Conservation (phyloP, 2,329 filamentous ascomycete species). For the Capronia americana region DNA sequence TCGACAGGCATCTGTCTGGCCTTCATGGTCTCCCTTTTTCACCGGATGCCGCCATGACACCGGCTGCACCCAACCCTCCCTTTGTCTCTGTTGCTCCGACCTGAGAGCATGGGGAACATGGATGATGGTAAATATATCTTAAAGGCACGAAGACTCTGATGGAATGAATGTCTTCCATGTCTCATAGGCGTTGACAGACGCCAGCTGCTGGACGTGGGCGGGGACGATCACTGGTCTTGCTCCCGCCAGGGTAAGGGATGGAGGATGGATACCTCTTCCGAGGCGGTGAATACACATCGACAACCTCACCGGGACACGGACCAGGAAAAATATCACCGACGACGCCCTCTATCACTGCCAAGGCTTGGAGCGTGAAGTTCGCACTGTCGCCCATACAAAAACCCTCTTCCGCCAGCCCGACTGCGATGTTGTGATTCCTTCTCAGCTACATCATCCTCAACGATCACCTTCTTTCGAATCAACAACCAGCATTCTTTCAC, state of each 20-base stretch:
- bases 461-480: background rate
- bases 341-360: slow-evolving; percentile 7
- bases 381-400: slow-evolving; percentile 16
- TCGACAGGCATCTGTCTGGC: background rate
- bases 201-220: background rate
- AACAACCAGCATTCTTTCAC: background rate
- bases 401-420: background rate
- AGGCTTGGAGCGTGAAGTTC: slow-evolving; percentile 10
- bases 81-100: background rate
- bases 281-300: slow-evolving; percentile 7
- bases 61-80: background rate
- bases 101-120: background rate
- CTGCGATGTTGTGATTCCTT: slow-evolving; percentile 3
- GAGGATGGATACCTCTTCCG: background rate
- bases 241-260: background rate
- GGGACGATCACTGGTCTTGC: background rate
- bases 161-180: background rate
- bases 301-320: background rate
- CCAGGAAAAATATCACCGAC: background rate
- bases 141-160: background rate
- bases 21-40: background rate
- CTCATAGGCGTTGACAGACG: background rate
- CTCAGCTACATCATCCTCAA: background rate
- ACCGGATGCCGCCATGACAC: background rate
- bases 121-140: background rate